Evolutionary conservation across 2,329 filamentous ascomycete species (phyloP).

Genomic region (Fusarium concolor): DNA sequence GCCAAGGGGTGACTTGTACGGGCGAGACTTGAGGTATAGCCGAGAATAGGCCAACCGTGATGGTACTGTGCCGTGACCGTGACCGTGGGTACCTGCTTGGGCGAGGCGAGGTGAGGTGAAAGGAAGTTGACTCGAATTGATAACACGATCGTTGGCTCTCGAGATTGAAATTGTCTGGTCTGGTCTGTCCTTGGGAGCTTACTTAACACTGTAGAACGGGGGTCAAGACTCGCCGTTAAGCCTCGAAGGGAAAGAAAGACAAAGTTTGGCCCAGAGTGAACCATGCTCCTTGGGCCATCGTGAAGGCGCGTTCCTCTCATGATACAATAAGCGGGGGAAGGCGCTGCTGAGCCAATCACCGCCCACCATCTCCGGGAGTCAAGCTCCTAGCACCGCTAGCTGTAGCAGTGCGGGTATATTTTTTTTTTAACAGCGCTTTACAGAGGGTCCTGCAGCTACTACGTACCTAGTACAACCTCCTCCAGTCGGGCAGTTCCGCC

Average conservation of each 20-base stretch:
- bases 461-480: slow-evolving; percentile 8
- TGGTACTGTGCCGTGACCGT: slow-evolving; percentile 26
- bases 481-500: slow-evolving; percentile 6
- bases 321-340: slow-evolving; percentile 55
- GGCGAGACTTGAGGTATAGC: slow-evolving; percentile 23
- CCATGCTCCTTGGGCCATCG: slow-evolving; percentile 34
- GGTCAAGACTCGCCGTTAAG: slow-evolving; percentile 41
- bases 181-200: slow-evolving; percentile 7
- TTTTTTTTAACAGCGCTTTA: slow-evolving; percentile 18
- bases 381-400: slow-evolving; percentile 43
- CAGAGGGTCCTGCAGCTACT: background rate
- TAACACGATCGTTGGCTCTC: slow-evolving; percentile 8
- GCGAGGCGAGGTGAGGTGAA: slow-evolving; percentile 3
- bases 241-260: slow-evolving; percentile 40
- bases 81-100: slow-evolving; percentile 32
- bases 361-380: slow-evolving; percentile 35
- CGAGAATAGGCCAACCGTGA: slow-evolving; percentile 32
- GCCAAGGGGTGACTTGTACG: slow-evolving; percentile 10
- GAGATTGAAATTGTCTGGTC: background rate
- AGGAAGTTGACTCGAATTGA: slow-evolving; percentile 14
- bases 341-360: slow-evolving; percentile 48
- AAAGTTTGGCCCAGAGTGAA: slow-evolving; percentile 44
- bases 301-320: slow-evolving; percentile 50
- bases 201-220: slow-evolving; percentile 15
- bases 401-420: slow-evolving; percentile 30